A percentile compares a stretch with the other conserved stretches of the same genome.
Conservation (phyloP, 2,329 filamentous ascomycete species). For the Aspergillus tanneri region DNA sequence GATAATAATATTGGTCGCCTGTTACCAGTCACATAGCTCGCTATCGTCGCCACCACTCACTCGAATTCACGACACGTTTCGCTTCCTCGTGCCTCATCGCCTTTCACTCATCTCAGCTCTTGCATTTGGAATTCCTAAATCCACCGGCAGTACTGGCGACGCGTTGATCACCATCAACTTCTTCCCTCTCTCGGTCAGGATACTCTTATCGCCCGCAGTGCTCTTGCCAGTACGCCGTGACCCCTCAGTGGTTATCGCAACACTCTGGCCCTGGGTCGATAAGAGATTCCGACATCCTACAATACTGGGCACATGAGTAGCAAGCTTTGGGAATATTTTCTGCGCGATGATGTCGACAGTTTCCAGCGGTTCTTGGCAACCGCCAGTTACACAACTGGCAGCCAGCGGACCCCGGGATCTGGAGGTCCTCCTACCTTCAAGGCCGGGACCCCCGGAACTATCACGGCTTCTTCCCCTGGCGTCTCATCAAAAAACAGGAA, state of each 20-base stretch:
- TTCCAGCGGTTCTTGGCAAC: conserved; percentile 86
- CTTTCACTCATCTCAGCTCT: neutral
- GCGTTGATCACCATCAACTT: conserved; percentile 18
- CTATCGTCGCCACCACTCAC: conserved; percentile 25
- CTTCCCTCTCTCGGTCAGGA: conserved; percentile 19
- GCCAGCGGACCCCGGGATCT: conserved; percentile 30
- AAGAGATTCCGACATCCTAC: conserved; percentile 41
- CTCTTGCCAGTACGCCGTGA: conserved; percentile 77
- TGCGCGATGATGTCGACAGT: conserved; percentile 94
- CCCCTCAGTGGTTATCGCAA: conserved; percentile 83
- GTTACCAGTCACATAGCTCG: conserved; percentile 6
- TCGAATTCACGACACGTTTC: conserved; percentile 9
- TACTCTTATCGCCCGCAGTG: conserved; percentile 35
- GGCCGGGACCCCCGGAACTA: conserved; percentile 30
- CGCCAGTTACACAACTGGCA: conserved; percentile 54
- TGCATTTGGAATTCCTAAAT: neutral
- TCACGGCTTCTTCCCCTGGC: conserved; percentile 33
- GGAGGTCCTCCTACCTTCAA: conserved; percentile 28
- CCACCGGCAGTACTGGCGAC: conserved; percentile 10
- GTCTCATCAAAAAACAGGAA: conserved; percentile 51
- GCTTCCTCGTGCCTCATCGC: neutral
- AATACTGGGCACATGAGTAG: conserved; percentile 76
- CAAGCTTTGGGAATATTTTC: conserved; percentile 92
- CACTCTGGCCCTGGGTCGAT: conserved; percentile 65
- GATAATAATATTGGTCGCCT: conserved; percentile 9